Evolutionary conservation across 2,329 filamentous ascomycete species (phyloP), one percentile per base, ranked within the genome.

Genomic region (Fusarium nematophilum): DNA sequence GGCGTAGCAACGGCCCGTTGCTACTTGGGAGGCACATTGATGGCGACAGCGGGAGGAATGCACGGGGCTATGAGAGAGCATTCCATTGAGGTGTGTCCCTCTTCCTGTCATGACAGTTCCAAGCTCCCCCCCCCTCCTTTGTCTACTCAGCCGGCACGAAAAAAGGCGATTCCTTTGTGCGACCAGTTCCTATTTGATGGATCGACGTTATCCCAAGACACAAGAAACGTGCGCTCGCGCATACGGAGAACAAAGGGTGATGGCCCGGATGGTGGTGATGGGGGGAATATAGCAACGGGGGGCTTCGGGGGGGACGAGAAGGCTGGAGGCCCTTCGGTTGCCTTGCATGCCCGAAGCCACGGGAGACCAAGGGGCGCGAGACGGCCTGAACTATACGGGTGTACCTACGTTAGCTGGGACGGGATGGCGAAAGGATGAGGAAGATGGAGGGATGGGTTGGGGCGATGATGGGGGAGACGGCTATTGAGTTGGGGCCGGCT

Each of bases 11-110:
- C 64, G 55, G 49, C n/a, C 59, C 59, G 64, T 67, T 67, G 62
- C 60, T 53, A 25, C 46, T 57, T 47, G 29, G 10, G 54, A 59
- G 46, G 52, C 52, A 46, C 46, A 51, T 64, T 56, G 60, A 36
- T 58, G 57, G 59, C 50, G 49, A 55, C 53, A 39, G 43, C 31
- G 64, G 51, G 59, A 67, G 69, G 69, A 71, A 71, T 71, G 69
- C 52, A 58, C 54, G 62, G 59, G 65, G 55, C 66, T 61, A 64
- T 66, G 65, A 61, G 57, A 46, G 58, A 66, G 67, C 69, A 71
- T 71, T 71, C 69, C 69, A 71, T 63, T 31, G 57, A 52, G 25
- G 43, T n/a, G n/a, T n/a, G 15, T 29, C 39, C 45, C 33, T 63
- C 54, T n/a, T 59, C 44, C 39, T 62, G 45, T 59, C 59, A 63